These are phyloP conservation scores for Dictyophora rubrovolvata DNA, from an alignment of 768 basidiomycete genomes.

Conservation along the genomic window DNA sequence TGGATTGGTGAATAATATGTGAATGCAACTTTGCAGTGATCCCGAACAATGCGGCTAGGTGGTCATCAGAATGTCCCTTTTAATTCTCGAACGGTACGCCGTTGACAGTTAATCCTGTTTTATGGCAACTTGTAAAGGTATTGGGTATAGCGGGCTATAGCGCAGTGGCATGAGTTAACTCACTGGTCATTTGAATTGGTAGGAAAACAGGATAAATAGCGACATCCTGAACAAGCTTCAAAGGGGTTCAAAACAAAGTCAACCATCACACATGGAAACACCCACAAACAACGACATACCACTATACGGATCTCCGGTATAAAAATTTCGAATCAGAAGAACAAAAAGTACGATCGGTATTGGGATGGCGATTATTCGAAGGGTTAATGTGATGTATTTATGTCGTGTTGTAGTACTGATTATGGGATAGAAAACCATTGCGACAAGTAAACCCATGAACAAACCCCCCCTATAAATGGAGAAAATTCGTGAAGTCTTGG, in stretches of 20 bases:
- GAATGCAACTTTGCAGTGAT: no score
- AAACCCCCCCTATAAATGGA: slow-evolving; percentile 58
- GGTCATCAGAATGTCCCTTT: no score
- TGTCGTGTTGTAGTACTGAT: slow-evolving; percentile 75
- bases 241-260: background rate
- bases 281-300: slow-evolving; percentile 35
- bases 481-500: background rate
- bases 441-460: slow-evolving; percentile 72
- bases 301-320: slow-evolving; percentile 75
- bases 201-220: slow-evolving; percentile 86
- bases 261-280: slow-evolving; percentile 1
- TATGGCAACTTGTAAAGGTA: background rate
- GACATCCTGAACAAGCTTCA: slow-evolving; percentile 75
- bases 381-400: slow-evolving; percentile 56
- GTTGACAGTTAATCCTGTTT: slow-evolving; percentile 6
- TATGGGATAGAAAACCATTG: slow-evolving; percentile 80
- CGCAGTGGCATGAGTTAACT: background rate
- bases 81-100: slow-evolving; percentile 1
- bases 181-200: slow-evolving; percentile 57
- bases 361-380: slow-evolving; percentile 65
- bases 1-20: no score
- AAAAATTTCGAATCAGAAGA: slow-evolving; percentile 80
- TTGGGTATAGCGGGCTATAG: background rate
- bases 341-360: slow-evolving; percentile 73
- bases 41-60: no score